These are phyloP conservation scores for Globisporangium okanoganense DNA, from an alignment of 352 stramenopile genomes.

Conservation along the genomic window DNA sequence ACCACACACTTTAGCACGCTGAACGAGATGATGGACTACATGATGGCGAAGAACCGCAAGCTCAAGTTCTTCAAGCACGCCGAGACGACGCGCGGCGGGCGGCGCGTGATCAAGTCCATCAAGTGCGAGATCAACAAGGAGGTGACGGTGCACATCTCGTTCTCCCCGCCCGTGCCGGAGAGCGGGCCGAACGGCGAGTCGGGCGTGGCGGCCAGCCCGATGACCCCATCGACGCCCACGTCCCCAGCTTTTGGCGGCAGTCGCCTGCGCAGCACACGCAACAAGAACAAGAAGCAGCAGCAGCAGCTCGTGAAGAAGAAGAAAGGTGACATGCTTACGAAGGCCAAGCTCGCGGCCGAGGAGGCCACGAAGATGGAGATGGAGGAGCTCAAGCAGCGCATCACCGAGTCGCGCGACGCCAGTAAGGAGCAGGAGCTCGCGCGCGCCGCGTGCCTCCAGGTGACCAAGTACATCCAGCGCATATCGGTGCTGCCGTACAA, in stretches of 20 bases:
- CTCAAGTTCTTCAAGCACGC: slow-evolving; percentile 88
- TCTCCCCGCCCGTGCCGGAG: slow-evolving; percentile 77
- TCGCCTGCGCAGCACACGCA: slow-evolving; percentile 68
- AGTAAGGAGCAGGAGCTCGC: slow-evolving; percentile 81
- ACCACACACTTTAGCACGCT: slow-evolving; percentile 51
- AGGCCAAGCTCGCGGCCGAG: slow-evolving; percentile 80
- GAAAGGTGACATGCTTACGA: slow-evolving; percentile 84
- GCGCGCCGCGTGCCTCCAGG: slow-evolving; percentile 62
- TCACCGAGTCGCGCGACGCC: slow-evolving; percentile 69
- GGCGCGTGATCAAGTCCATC: slow-evolving; percentile 85
- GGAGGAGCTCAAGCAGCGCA: slow-evolving; percentile 82
- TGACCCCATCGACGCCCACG: slow-evolving; percentile 83
- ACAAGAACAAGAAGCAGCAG: slow-evolving; percentile 83
- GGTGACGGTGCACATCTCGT: slow-evolving; percentile 77
- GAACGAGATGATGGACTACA: slow-evolving; percentile 89
- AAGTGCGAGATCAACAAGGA: slow-evolving; percentile 87
- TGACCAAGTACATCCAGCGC: slow-evolving; percentile 86
- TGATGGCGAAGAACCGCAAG: slow-evolving; percentile 86
- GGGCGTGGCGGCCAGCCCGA: slow-evolving; percentile 76
- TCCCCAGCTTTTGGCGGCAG: slow-evolving; percentile 70
- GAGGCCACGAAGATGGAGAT: slow-evolving; percentile 87
- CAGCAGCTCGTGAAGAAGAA: slow-evolving; percentile 86
- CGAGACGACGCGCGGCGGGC: slow-evolving; percentile 77
- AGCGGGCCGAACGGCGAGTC: slow-evolving; percentile 76
- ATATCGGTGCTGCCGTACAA: slow-evolving; percentile 80